Conservation (phyloP, 495 filamentous ascomycete species). For the Penicillium argentinense region DNA sequence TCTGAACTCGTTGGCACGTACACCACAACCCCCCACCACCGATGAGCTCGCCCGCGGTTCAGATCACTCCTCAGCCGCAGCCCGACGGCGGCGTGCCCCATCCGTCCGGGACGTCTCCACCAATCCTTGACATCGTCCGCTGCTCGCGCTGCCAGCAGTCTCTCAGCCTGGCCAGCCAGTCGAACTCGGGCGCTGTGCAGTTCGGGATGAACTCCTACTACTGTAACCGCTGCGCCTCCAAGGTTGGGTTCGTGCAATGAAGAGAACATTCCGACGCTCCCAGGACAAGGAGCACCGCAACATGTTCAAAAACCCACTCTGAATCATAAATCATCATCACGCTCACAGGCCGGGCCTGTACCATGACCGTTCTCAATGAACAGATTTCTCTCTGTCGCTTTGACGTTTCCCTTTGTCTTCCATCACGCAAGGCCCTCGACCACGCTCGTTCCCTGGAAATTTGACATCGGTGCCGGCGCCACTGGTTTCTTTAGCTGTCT, state of each 20-base stretch:
- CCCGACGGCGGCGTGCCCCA: conserved; percentile 6
- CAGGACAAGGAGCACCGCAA: background rate
- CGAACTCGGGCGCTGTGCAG: conserved; percentile 58
- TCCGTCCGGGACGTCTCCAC: conserved; percentile 18
- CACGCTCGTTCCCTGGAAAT: background rate
- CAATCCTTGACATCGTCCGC: conserved; percentile 42
- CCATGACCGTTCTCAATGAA: background rate
- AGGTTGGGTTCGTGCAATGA: conserved; percentile 70
- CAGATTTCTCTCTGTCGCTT: background rate
- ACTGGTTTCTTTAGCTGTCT: background rate
- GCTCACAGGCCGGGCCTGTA: background rate
- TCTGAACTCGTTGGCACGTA: background rate
- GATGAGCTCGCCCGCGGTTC: conserved; percentile 44
- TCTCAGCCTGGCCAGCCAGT: conserved; percentile 39
- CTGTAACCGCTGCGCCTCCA: conserved; percentile 69
- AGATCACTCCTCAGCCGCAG: conserved; percentile 33
- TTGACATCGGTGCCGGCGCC: background rate
- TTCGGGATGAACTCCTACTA: conserved; percentile 81
- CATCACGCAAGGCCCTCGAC: background rate
- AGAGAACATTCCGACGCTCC: background rate
- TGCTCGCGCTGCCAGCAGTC: conserved; percentile 53
- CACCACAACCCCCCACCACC: conserved; percentile 1
- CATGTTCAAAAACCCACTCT: background rate
- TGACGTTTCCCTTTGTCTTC: conserved; percentile 1
- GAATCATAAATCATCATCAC: background rate